phyloP scores from a whole-genome alignment of 2,329 filamentous ascomycete genomes.

The Paraphoma chrysanthemicola region DNA sequence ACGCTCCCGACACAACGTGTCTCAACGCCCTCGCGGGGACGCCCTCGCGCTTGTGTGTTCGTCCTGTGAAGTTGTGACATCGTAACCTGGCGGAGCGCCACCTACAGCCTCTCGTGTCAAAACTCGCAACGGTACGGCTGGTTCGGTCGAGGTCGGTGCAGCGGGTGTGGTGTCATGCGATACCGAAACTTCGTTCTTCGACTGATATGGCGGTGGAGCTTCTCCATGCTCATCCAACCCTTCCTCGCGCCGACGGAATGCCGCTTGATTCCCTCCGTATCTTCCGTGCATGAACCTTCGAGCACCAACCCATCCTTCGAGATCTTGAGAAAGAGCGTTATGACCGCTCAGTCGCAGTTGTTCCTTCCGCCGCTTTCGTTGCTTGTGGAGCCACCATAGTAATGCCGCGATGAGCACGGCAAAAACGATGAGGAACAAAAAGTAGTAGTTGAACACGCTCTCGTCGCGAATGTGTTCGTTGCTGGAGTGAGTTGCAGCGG shows the following conservation, averaged over 20 bases:
- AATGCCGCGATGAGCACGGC: conserved; percentile 52
- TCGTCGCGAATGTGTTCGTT: conserved; percentile 10
- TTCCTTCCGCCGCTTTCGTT: conserved; percentile 46
- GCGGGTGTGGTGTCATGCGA: conserved; percentile 11
- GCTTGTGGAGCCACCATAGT: conserved; percentile 55
- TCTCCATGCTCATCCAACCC: conserved; percentile 70
- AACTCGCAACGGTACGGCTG: conserved; percentile 49
- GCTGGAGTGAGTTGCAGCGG: conserved; percentile 5
- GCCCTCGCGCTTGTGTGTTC: not conserved
- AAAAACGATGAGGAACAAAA: conserved; percentile 64
- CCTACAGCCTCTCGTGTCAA: conserved; percentile 44
- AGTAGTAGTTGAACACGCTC: conserved; percentile 57
- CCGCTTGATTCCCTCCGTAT: conserved; percentile 25
- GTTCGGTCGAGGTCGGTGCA: not conserved
- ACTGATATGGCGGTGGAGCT: conserved; percentile 68
- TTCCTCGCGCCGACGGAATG: conserved; percentile 52
- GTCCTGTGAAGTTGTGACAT: not conserved
- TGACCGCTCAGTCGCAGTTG: conserved; percentile 35
- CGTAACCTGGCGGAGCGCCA: conserved; percentile 50
- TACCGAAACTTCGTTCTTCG: conserved; percentile 32
- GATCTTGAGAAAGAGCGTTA: conserved; percentile 44
- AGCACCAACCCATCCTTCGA: conserved; percentile 43
- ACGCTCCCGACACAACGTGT: too few relatives aligned
- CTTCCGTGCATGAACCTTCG: conserved; percentile 39
- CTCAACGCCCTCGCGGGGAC: too few relatives aligned